phyloP scores from a whole-genome alignment of 306 rosid species.

The Cajanus cajan region DNA sequence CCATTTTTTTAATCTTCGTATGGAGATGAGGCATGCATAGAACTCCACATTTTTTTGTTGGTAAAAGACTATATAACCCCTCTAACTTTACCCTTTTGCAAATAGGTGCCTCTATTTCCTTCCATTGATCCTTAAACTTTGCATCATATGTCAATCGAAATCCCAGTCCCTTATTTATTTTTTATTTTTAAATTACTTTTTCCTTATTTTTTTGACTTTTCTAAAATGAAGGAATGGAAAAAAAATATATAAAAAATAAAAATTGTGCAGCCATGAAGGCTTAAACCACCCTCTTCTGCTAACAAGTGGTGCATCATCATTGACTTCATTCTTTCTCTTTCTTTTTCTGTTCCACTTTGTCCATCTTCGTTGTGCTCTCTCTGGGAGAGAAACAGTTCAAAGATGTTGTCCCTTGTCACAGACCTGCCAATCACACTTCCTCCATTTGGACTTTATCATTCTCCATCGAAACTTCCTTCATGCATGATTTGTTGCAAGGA shows the following conservation, averaged over 20 bases:
- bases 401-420: not conserved
- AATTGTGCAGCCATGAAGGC: not conserved
- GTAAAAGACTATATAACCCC: not conserved
- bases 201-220: not conserved
- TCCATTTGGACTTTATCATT: not conserved
- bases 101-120: not conserved
- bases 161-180: not conserved
- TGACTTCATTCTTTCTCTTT: not conserved
- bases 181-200: not conserved
- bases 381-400: not conserved
- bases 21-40: conserved; percentile 8
- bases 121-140: not conserved
- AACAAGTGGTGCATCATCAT: not conserved
- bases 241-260: not conserved
- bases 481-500: not conserved
- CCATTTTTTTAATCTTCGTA: not conserved
- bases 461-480: not conserved
- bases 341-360: not conserved
- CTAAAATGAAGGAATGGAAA: not conserved
- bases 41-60: not conserved
- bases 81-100: not conserved
- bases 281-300: not conserved
- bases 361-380: not conserved
- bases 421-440: not conserved
- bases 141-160: not conserved